Evolutionary conservation across 257 asterid genomes (phyloP).

Genomic region (Capsicum rhomboideum): DNA sequence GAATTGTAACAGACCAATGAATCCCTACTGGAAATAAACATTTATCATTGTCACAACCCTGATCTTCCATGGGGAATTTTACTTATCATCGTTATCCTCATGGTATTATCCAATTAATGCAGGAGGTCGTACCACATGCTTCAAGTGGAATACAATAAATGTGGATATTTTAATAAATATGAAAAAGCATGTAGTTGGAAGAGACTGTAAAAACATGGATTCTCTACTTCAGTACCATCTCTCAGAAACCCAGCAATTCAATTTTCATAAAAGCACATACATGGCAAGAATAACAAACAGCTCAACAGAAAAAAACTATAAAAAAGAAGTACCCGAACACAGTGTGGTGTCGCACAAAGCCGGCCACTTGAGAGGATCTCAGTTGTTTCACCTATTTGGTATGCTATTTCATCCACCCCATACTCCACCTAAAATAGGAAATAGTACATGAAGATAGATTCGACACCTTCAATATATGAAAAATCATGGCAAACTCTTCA

Average conservation of each 20-base stretch:
- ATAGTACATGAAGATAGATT: background rate
- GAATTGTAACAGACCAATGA: background rate
- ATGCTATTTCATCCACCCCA: conserved; percentile 86
- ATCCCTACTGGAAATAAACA: background rate
- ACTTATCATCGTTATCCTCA: background rate
- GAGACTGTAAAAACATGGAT: background rate
- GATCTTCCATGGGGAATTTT: background rate
- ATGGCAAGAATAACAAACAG: background rate
- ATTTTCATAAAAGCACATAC: background rate
- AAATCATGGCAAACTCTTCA: background rate
- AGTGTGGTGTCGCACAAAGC: conserved; percentile 95
- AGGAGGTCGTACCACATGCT: background rate
- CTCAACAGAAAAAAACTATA: background rate
- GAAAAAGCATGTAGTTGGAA: background rate
- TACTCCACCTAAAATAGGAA: conserved; percentile 53
- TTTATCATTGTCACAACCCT: background rate
- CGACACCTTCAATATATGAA: background rate
- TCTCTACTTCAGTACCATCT: background rate
- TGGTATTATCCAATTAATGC: background rate
- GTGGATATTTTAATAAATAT: background rate
- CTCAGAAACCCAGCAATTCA: background rate
- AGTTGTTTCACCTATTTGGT: conserved; percentile 91
- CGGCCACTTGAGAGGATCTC: conserved; percentile 80
- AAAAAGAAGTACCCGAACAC: conserved; percentile 56
- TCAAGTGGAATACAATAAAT: background rate